phyloP scores from a whole-genome alignment of 306 rosid species.

The Sesbania bispinosa region DNA sequence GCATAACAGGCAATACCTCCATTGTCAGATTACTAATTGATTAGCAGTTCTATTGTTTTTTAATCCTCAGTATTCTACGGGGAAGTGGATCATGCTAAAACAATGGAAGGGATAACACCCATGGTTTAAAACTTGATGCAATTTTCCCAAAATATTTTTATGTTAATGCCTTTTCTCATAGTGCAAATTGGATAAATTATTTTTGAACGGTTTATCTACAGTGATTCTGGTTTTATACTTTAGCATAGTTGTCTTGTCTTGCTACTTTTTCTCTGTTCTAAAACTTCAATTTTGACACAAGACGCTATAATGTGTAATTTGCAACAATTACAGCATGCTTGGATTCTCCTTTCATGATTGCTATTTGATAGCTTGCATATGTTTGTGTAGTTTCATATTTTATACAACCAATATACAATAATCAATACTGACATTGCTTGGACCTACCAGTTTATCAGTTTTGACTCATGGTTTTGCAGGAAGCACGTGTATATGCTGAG shows the following conservation, averaged over 20 bases:
- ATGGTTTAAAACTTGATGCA: neutral
- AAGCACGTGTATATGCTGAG: constrained; percentile 56
- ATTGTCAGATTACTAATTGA: neutral
- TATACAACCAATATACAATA: neutral
- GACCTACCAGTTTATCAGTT: neutral
- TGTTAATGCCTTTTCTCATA: neutral
- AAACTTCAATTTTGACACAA: neutral
- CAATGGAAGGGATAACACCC: neutral
- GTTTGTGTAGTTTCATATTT: neutral
- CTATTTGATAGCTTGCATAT: neutral
- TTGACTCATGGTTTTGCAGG: constrained; percentile 37
- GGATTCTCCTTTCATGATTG: constrained; percentile 5
- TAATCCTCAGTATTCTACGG: neutral
- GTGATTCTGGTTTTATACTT: constrained; percentile 1
- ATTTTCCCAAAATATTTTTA: neutral
- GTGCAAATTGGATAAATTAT: neutral
- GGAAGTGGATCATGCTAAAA: neutral
- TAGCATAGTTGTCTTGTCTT: neutral
- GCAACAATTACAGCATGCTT: neutral
- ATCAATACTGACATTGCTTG: neutral
- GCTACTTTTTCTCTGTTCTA: neutral
- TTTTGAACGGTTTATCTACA: neutral
- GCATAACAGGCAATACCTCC: neutral
- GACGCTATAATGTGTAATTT: neutral
- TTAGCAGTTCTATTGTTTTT: neutral